Base-by-base conservation (phyloP, 805 yeast species). In the Candida khao-thaluensis region DNA sequence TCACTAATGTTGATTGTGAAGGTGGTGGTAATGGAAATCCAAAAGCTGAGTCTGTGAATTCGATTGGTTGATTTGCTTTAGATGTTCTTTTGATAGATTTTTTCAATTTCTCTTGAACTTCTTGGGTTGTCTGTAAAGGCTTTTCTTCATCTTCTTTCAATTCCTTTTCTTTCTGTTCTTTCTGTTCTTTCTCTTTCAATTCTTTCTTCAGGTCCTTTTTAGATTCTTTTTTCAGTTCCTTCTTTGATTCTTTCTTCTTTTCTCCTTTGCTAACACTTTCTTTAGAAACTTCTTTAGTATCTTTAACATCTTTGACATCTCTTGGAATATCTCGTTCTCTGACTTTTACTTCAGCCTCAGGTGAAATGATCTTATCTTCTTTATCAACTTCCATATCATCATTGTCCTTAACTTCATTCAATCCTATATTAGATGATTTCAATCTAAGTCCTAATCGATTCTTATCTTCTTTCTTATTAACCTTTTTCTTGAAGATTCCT, bases 11-110 rank as follows among this genome's bases (percentile, higher is more conserved):
- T 1, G 91, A 82, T 20, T 73, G 74, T 0, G 91, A 81, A 12
- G 87, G 76, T 25, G 89, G 88, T 1, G 95, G 95, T 39, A 85
- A 63, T 5, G 95, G 95, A 61, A 85, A 85, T 3, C 95, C 95
- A 64, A 85, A 85, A 2, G 95, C 91, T 18, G 91, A 82, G 49
- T 85, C 95, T 3, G 86, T 67, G 48, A 69, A 69, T 43, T 66
- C 71, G 21, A 69, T 66, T 0, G 75, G 75, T 48, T 69, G 74
- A 43, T 69, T 69, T 11, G 75, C 70, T 34, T 51, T 55, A 4
- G 73, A 66, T 2, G 68, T 57, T 31, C 74, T 52, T 44, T 54
- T 62, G 47, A 69, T 69, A 2, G 70, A 61, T 45, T 64, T 65
- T 36, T 65, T 66, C 44, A 69, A 54, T 48, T 66, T 65, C 43